These are phyloP conservation scores for Catharanthus roseus DNA, from an alignment of 257 asterid genomes.

Conservation along the genomic window DNA sequence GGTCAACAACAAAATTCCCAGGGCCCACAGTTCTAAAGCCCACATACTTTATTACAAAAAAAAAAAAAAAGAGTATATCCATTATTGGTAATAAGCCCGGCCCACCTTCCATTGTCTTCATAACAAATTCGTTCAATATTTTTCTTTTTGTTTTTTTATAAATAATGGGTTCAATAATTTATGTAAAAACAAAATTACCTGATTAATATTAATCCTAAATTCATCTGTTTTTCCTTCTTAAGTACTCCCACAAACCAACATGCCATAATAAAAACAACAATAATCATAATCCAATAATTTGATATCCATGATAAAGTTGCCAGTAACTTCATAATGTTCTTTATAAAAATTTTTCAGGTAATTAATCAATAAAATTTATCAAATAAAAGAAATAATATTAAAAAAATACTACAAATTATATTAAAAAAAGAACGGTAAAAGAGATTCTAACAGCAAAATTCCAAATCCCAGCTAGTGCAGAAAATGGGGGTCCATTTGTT, in stretches of 20 bases:
- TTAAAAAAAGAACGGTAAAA: no score
- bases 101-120: constrained; percentile 7
- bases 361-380: no score
- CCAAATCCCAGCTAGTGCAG: background rate
- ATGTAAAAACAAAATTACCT: background rate
- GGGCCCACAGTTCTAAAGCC: background rate
- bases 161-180: background rate
- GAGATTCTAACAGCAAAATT: background rate
- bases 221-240: background rate
- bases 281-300: no score
- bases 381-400: no score
- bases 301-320: no score
- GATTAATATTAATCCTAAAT: background rate
- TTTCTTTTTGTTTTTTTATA: no score
- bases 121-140: no score
- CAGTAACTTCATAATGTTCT: no score
- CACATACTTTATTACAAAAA: background rate
- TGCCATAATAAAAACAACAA: background rate
- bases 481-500: background rate
- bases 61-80: no score
- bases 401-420: no score
- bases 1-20: background rate
- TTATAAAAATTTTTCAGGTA: no score
- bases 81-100: constrained; percentile 3
- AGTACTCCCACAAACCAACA: background rate